Evolutionary conservation across 2,329 filamentous ascomycete species (phyloP), one percentile per base, ranked within the genome.

Genomic region (Lachnellula hyalina): DNA sequence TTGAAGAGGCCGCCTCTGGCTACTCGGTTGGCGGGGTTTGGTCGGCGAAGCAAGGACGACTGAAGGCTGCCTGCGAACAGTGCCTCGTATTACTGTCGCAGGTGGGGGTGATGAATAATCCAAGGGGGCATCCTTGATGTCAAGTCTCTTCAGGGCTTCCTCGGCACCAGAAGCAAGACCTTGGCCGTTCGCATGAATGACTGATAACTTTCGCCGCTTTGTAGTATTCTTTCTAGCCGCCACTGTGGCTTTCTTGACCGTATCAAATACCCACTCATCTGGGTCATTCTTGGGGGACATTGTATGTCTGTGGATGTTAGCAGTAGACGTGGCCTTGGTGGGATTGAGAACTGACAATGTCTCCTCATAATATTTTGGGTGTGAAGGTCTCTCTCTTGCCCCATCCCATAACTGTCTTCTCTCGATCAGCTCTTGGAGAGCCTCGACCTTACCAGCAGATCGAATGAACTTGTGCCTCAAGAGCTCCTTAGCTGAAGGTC

Each of bases 261-360:
- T 97, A 67, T 96, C 93, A 68, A 97, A 97, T 2, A 96, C 87
- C 93, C 93, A 97, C 61, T 89, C 92, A 60, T 96, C 90, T 15
- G 89, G 79, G 5, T 91, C 86, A 38, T 82, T 77, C 61, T 77
- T 83, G 2, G 82, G 78, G 2, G 81, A 78, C 52, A 95, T 81
- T 8, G 82, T 85, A 63, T 87, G 83, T 48, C 78, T 81, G 54
- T 5, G n/a, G 14, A 47, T 28, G 23, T 64, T 63, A 70, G 63
- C 42, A 55, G 36, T 28, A 9, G 14, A 35, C 17, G 3, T 28
- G 5, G 5, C 5, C 17, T 5, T 3, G 6, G 38, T 17, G 23
- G 47, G 9, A 1, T 21, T 32, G 35, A 25, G 25, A 14, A 59
- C 79, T 68, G 71, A 81, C 77, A 97, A 77, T 3, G 93, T 96